Base-by-base conservation (phyloP, 177 flowering plant species). In the Vitis hybrid region DNA sequence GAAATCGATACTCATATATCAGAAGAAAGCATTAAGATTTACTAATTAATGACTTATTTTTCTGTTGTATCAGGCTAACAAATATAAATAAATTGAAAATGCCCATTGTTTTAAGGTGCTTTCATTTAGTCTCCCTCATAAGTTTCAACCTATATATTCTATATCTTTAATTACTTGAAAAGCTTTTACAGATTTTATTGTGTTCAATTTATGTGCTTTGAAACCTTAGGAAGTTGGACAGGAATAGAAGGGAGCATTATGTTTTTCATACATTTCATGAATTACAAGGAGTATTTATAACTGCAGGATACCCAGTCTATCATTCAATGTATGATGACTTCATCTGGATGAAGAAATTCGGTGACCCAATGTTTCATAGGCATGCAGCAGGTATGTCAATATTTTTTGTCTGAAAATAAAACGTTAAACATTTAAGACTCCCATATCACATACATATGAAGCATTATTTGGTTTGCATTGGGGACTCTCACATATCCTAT, bases 301-400 rank as follows among this genome's bases (percentile, higher is more conserved):
- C 60, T 72, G 78, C 86, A 89, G 93, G 77, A 68, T 89, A 83
- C 75, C 86, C 96, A 11, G 93, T 90, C 59, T 89, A 90, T 76
- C 96, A 90, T 68, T 90, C 96, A 50, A 74, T 90, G 85, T 89
- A 89, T 65, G 96, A 89, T 68, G 90, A 89, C 69, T 90, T 80
- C 55, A 6, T 77, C 26, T 90, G 96, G 96, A 90, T 90, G 96
- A 69, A 78, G 70, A 86, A 84, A 51, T 89, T 86, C 68, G 96
- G 93, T 2, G 91, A 90, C 62, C 93, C 96, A 10, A 76, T 75
- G 80, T 90, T 90, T 69, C 85, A 76, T 1, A 84, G 91, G 76
- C 93, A 90, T 77, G 85, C 79, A 58, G 90, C 96, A 86, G 91
- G 93, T 90, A 50, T 57, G 78, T 71, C 69, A 51, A 31, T 26